phyloP scores from a whole-genome alignment of 768 basidiomycete species.

The Boletus edulis region DNA sequence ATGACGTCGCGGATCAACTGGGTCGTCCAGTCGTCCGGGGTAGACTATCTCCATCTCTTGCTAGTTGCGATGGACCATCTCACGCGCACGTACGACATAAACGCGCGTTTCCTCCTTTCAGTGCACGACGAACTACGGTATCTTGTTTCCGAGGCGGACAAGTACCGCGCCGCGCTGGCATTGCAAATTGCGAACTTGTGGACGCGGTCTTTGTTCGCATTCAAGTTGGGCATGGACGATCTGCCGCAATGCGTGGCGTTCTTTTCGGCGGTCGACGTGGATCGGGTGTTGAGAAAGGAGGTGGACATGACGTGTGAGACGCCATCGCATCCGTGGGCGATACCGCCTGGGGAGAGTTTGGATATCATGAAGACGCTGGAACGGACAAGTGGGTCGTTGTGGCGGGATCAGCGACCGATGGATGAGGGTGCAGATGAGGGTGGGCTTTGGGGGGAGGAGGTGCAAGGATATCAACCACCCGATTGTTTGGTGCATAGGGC shows the following conservation, averaged over 20 bases:
- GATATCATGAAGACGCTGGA: conserved; percentile 64
- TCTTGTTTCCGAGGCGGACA: conserved; percentile 84
- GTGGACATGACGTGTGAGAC: conserved; percentile 95
- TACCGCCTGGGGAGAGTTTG: conserved; percentile 85
- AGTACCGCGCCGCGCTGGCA: conserved; percentile 87
- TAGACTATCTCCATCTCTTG: conserved; percentile 95
- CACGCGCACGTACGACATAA: conserved; percentile 72
- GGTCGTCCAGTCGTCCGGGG: conserved; percentile 98
- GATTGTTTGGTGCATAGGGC: conserved; percentile 69
- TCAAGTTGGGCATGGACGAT: conserved; percentile 92
- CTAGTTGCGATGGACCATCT: conserved; percentile 95
- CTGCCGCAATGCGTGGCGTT: conserved; percentile 94
- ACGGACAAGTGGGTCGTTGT: conserved; percentile 71
- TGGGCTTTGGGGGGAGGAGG: conserved; percentile 20
- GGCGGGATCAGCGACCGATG: conserved; percentile 61
- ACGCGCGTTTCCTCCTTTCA: conserved; percentile 92
- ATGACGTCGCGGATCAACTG: conserved; percentile 98
- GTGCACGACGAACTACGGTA: conserved; percentile 98
- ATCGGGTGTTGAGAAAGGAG: conserved; percentile 89
- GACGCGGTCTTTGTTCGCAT: conserved; percentile 91
- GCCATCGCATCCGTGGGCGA: conserved; percentile 80
- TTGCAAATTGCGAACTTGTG: conserved; percentile 94
- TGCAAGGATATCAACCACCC: conserved; percentile 48
- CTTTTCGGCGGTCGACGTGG: conserved; percentile 95
- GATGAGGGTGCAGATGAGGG: conserved; percentile 8